These are phyloP conservation scores for bread wheat (Triticum aestivum) DNA, from an alignment of 176 grass and related monocot species.

Conservation along the genomic window IWGSC_CS_RefSeq_v2.1 NC_057813.1:671972369-671972868, in stretches of 20 bases:
- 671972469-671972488: neutral
- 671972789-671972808: neutral
- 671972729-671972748: neutral
- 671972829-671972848: neutral
- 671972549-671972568: constrained; percentile 87
- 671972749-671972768: constrained; percentile 25
- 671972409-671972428: too few relatives aligned
- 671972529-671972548: constrained; percentile 74
- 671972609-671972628: constrained; percentile 80
- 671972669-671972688: neutral
- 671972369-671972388: too few relatives aligned
- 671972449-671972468: too few relatives aligned
- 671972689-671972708: neutral
- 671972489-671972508: neutral
- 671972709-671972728: neutral
- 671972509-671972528: constrained; percentile 70
- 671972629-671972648: constrained; percentile 40
- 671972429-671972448: too few relatives aligned
- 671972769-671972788: neutral
- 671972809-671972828: neutral
- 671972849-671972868: too few relatives aligned
- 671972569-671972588: constrained; percentile 81
- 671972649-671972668: neutral
- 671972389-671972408: too few relatives aligned
- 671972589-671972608: constrained; percentile 88